Evolutionary conservation across 352 stramenopile species (phyloP), one percentile per base, ranked within the genome.

Genomic region (Globisporangium ultimum): DNA sequence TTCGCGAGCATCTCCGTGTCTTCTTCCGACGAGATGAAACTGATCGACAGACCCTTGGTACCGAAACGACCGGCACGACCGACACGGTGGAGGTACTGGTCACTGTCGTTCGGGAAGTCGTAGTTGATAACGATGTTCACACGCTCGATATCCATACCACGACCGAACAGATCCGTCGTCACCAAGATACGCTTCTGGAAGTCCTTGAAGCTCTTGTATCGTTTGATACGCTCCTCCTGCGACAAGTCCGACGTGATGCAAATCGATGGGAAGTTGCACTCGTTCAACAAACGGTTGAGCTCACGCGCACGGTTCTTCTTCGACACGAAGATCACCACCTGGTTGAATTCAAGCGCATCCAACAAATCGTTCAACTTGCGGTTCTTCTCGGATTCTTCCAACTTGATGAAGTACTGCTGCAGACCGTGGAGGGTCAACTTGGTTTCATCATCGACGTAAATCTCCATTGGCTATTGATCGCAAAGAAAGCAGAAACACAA

Each of bases 51-150:
- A 78, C 98, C 98, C 87, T 99, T 99, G 53, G 97, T 99, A 66
- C 98, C 98, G 74, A 99, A 99, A 78, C 98, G 94, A 70, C 98
- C 98, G 20, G 98, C 97, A 79, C 98, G 95, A 63, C 98, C 98
- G 24, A 99, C 89, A 69, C 98, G 93, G 80, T 99, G 98, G 51
- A 99, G 84, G 81, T 99, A 99, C 76, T 99, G 94, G 84, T 99
- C 97, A 45, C 84, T 91, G 73, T 95, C 89, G 60, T 96, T 97
- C 58, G 98, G 97, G 83, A 99, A 99, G 75, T 99, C 98, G 78
- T 99, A 99, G 90, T 99, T 99, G 71, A 99, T 97, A 43, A 99
- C 98, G 65, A 99, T 98, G 86, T 99, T 99, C 51, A 99, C 97
- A 72, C 96, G 95, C 83, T 99, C 97, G 75, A 99, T 99, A 91